phyloP scores from a whole-genome alignment of 306 rosid species.

The Cucumis sativus region DNA sequence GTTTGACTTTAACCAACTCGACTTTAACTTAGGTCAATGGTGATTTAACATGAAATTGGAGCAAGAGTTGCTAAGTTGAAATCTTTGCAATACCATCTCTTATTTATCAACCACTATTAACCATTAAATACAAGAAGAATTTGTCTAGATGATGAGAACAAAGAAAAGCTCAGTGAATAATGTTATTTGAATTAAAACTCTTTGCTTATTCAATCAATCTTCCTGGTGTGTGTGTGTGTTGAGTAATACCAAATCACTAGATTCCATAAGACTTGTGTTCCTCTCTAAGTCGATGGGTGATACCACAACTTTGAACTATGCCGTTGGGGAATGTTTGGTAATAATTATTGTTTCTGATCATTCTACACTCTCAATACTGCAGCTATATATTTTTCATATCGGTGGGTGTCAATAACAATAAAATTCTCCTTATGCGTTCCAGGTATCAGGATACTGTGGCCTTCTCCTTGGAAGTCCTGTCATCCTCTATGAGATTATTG shows the following conservation, averaged over 20 bases:
- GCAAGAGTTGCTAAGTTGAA: neutral
- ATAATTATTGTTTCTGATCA: neutral
- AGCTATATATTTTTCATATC: neutral
- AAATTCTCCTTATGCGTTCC: conserved; percentile 18
- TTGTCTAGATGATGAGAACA: neutral
- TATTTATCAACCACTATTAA: neutral
- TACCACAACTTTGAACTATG: neutral
- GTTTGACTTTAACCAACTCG: neutral
- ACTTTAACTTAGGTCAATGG: neutral
- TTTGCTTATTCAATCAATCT: neutral
- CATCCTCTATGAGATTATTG: conserved; percentile 80
- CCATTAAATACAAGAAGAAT: neutral
- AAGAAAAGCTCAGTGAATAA: neutral
- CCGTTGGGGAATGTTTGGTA: neutral
- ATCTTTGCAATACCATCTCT: neutral
- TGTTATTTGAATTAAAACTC: neutral
- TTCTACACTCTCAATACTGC: neutral
- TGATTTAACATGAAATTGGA: neutral
- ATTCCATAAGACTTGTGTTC: neutral
- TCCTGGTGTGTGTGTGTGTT: neutral
- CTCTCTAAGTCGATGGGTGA: neutral
- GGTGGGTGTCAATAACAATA: neutral
- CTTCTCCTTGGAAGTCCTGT: conserved; percentile 90
- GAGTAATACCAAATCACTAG: neutral
- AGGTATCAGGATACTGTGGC: conserved; percentile 99